Evolutionary conservation across 352 stramenopile genomes (phyloP).

Genomic region (Phytophthora hybrid): DNA sequence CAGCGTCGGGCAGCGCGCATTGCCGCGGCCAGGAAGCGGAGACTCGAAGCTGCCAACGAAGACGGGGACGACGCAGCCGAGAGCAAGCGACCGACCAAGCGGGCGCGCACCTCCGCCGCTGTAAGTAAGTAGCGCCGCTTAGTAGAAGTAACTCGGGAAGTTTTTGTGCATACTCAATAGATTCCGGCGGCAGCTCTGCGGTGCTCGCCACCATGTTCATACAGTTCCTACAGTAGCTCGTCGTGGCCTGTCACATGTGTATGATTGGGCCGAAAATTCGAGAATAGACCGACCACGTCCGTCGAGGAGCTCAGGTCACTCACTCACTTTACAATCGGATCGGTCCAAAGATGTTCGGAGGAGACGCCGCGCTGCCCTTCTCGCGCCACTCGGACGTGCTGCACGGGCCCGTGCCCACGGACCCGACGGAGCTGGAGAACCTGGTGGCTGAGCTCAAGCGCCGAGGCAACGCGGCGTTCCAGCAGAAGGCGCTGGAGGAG

Average conservation of each 20-base stretch:
- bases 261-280: neutral
- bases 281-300: neutral
- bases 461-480: slow-evolving; percentile 88
- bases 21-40: slow-evolving; percentile 40
- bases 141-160: slow-evolving; percentile 15
- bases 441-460: slow-evolving; percentile 91
- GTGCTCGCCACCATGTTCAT: slow-evolving; percentile 10
- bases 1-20: slow-evolving; percentile 37
- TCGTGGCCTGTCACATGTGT: slow-evolving; percentile 18
- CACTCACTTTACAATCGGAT: slow-evolving; percentile 1
- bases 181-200: slow-evolving; percentile 7
- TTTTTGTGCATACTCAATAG: slow-evolving; percentile 30
- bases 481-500: slow-evolving; percentile 88
- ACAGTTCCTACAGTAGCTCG: neutral
- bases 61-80: slow-evolving; percentile 3
- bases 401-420: slow-evolving; percentile 55
- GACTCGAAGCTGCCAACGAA: slow-evolving; percentile 30
- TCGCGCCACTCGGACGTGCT: slow-evolving; percentile 86
- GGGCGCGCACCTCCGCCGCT: slow-evolving; percentile 16
- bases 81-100: slow-evolving; percentile 28
- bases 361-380: slow-evolving; percentile 75
- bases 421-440: slow-evolving; percentile 56
- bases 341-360: slow-evolving; percentile 62
- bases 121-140: slow-evolving; percentile 33
- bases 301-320: too few relatives aligned